These are phyloP conservation scores for Graphilbum sp. DNA, from an alignment of 2,329 filamentous ascomycete genomes.

Conservation along the genomic window DNA sequence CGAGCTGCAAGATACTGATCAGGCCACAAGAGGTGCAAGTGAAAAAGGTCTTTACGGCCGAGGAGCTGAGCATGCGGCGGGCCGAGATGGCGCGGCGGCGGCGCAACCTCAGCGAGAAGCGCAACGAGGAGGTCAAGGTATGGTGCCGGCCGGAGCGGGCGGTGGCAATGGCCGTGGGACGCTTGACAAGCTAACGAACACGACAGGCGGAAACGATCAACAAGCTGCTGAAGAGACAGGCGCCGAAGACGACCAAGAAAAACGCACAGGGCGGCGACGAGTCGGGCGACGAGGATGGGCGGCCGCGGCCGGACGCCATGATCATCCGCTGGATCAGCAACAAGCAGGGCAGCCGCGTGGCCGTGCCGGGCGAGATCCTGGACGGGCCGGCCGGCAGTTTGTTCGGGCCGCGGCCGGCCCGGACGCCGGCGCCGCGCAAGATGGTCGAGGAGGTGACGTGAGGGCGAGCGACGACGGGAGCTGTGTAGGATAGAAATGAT, in stretches of 20 bases:
- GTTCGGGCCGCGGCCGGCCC: slow-evolving; percentile 25
- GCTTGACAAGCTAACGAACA: background rate
- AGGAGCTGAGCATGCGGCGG: slow-evolving; percentile 44
- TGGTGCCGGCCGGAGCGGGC: too few relatives aligned
- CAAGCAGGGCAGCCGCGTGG: slow-evolving; percentile 44
- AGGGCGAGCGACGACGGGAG: background rate
- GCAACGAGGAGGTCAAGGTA: slow-evolving; percentile 39
- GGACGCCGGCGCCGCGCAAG: slow-evolving; percentile 21
- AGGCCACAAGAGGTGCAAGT: slow-evolving; percentile 51
- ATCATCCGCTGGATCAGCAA: slow-evolving; percentile 58
- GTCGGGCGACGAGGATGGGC: slow-evolving; percentile 27
- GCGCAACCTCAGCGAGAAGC: slow-evolving; percentile 47
- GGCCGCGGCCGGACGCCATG: slow-evolving; percentile 25
- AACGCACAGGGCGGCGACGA: slow-evolving; percentile 32
- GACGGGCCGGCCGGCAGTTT: slow-evolving; percentile 42
- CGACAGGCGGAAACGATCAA: slow-evolving; percentile 92
- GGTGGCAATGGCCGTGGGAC: background rate
- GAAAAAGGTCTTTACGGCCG: slow-evolving; percentile 44
- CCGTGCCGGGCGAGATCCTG: slow-evolving; percentile 53
- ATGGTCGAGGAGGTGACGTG: slow-evolving; percentile 37
- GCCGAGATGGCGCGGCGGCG: slow-evolving; percentile 45
- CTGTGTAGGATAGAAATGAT: background rate
- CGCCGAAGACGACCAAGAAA: slow-evolving; percentile 49
- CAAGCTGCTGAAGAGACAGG: slow-evolving; percentile 74
- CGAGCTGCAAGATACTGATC: too few relatives aligned